These are phyloP conservation scores for Stephania cephalantha DNA, from an alignment of 164 flowering plant genomes.

Conservation along the genomic window DNA sequence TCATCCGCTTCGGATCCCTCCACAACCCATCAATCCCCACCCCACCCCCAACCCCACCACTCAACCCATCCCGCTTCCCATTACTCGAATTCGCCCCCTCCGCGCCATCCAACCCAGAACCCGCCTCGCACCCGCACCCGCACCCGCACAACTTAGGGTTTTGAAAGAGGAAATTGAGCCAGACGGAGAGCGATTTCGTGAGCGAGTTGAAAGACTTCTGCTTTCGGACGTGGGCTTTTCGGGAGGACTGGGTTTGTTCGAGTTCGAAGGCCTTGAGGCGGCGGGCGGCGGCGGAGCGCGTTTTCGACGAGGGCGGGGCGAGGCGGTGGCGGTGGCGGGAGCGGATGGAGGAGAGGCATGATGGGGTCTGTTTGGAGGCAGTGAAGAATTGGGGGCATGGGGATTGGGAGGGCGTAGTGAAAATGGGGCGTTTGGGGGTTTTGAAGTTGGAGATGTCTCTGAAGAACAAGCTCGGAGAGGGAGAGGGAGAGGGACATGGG, in stretches of 20 bases:
- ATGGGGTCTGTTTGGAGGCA: constrained; percentile 61
- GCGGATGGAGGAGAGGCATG: constrained; percentile 25
- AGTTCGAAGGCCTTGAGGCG: constrained; percentile 62
- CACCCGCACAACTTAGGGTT: constrained; percentile 77
- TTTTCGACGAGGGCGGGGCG: constrained; percentile 12
- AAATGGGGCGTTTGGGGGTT: constrained; percentile 54
- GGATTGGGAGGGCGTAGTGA: constrained; percentile 21
- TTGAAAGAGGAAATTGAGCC: constrained; percentile 81
- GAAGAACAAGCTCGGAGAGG: constrained; percentile 35
- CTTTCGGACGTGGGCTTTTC: constrained; percentile 49
- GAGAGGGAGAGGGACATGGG: constrained; percentile 20
- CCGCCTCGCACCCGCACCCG: background rate
- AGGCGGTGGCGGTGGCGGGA: constrained; percentile 21
- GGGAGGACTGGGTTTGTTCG: constrained; percentile 71
- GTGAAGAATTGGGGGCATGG: constrained; percentile 55
- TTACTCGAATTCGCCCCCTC: constrained; percentile 14
- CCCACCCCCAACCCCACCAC: constrained; percentile 11
- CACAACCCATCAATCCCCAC: constrained; percentile 44
- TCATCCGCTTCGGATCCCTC: constrained; percentile 71
- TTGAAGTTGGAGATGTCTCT: constrained; percentile 76
- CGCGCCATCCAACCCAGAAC: constrained; percentile 7
- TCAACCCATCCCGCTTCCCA: constrained; percentile 55
- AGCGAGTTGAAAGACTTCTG: constrained; percentile 54
- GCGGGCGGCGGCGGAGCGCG: constrained; percentile 40
- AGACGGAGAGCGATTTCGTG: constrained; percentile 59